Conservation (phyloP, 2,329 filamentous ascomycete genomes). For the Trichoderma atroviride region DNA sequence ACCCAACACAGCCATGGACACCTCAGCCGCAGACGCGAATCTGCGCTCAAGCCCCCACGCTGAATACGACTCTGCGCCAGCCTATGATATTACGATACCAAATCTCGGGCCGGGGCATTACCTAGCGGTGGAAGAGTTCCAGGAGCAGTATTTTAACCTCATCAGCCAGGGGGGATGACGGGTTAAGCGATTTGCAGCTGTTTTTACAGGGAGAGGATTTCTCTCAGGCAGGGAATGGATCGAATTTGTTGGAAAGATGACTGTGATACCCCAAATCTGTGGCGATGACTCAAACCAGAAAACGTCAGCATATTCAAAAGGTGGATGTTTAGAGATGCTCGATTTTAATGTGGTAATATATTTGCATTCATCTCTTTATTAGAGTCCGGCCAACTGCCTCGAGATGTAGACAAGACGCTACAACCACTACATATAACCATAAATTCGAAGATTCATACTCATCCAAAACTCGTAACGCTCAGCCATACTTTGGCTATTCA, state of each 20-base stretch:
- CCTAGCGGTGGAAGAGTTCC: slow-evolving; percentile 33
- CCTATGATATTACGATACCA: background rate
- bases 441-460: slow-evolving; percentile 5
- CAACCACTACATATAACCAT: slow-evolving; percentile 4
- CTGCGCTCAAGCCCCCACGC: background rate
- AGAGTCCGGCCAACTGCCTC: background rate
- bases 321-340: background rate
- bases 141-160: slow-evolving; percentile 43
- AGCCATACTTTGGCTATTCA: background rate
- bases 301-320: background rate
- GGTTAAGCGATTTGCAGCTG: slow-evolving; percentile 39
- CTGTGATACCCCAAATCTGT: background rate
- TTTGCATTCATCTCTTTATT: background rate
- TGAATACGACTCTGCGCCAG: background rate
- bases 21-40: background rate
- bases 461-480: slow-evolving; percentile 1
- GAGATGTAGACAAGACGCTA: background rate
- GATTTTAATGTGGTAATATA: background rate
- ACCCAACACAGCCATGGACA: slow-evolving; percentile 11
- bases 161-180: slow-evolving; percentile 43
- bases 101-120: slow-evolving; percentile 14
- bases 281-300: background rate
- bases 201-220: slow-evolving; percentile 40
- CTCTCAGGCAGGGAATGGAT: slow-evolving; percentile 30
- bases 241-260: slow-evolving; percentile 3